These are phyloP conservation scores for Cochlearia excelsa DNA, from an alignment of 345 rosid genomes.

Conservation along the genomic window DNA sequence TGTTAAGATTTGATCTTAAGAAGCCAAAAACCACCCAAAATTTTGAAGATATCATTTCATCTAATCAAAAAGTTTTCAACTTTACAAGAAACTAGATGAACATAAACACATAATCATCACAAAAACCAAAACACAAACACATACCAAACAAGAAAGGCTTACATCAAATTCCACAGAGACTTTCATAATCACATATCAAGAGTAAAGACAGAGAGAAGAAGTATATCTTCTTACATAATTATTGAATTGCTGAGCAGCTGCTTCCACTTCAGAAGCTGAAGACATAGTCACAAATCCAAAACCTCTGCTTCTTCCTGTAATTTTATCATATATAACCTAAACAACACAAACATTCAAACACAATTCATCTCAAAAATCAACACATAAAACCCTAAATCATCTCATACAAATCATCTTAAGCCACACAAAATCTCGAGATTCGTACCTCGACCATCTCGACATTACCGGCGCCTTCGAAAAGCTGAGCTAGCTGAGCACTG, in stretches of 20 bases:
- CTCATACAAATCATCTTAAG: too few relatives aligned
- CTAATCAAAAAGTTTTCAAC: background rate
- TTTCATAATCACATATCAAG: background rate
- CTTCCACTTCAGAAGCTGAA: slow-evolving; percentile 59
- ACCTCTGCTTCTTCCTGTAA: slow-evolving; percentile 94
- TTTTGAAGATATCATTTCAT: slow-evolving; percentile 11
- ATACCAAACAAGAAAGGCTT: background rate
- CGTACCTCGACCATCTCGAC: slow-evolving; percentile 97
- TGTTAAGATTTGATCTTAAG: background rate
- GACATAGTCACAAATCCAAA: slow-evolving; percentile 99
- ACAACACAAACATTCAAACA: slow-evolving; percentile 20
- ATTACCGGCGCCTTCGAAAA: slow-evolving; percentile 75
- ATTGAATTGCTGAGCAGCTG: slow-evolving; percentile 83
- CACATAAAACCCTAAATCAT: too few relatives aligned
- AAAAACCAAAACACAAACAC: background rate
- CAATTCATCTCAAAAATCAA: background rate
- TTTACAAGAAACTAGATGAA: background rate
- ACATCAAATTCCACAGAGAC: background rate
- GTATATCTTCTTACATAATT: slow-evolving; percentile 65
- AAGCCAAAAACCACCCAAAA: slow-evolving; percentile 1
- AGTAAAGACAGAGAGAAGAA: slow-evolving; percentile 2
- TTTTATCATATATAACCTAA: slow-evolving; percentile 90
- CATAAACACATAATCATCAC: background rate
- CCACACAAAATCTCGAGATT: background rate
- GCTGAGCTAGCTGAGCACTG: slow-evolving; percentile 16